Evolutionary conservation across 176 grass and related monocot species (phyloP).

Genomic region (Thalia dealbata): DNA sequence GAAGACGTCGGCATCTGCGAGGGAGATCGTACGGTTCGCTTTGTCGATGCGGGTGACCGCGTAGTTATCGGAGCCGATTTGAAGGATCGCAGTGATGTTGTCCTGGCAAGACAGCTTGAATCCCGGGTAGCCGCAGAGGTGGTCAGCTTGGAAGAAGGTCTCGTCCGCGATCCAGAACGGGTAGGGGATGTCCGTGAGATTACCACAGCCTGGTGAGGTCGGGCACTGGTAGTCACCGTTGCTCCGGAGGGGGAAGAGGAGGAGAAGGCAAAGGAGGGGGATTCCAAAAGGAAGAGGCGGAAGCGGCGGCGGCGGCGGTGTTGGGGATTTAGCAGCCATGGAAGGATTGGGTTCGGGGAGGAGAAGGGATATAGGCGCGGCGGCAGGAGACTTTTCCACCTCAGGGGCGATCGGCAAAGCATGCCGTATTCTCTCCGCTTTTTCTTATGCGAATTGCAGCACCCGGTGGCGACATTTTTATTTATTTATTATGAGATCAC

Average conservation of each 20-base stretch:
- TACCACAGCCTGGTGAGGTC: not conserved
- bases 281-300: too few relatives aligned
- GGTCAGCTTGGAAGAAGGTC: accelerated
- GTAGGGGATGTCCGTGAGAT: not conserved
- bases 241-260: not conserved
- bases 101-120: not conserved
- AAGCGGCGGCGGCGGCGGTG: too few relatives aligned
- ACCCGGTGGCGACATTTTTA: too few relatives aligned
- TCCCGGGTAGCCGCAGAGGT: not conserved
- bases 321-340: too few relatives aligned
- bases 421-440: too few relatives aligned
- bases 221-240: not conserved
- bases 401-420: too few relatives aligned
- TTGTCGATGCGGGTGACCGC: not conserved
- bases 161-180: not conserved
- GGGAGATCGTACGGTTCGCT: not conserved
- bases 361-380: too few relatives aligned
- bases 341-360: too few relatives aligned
- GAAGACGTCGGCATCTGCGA: not conserved
- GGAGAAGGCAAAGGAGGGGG: not conserved
- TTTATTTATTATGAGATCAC: too few relatives aligned
- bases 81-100: not conserved
- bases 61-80: not conserved
- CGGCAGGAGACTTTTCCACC: too few relatives aligned
- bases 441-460: too few relatives aligned